Evolutionary conservation across 805 yeast genomes (phyloP), one percentile per base, ranked within the genome.

Genomic region (Cyberlindnera saturnus): DNA sequence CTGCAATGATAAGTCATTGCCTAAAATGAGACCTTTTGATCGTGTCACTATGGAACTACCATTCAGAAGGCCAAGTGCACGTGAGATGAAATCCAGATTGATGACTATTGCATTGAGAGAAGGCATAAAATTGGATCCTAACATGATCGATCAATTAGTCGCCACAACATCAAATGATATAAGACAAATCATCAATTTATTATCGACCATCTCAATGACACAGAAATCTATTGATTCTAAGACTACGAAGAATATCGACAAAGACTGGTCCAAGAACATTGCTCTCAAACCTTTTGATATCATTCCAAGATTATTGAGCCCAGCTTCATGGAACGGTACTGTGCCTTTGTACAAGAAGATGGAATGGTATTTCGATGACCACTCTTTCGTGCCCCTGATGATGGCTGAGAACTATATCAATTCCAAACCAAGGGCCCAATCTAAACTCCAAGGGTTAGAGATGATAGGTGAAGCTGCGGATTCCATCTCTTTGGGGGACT

Each of bases 21-120:
- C 96, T 1, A 93, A 93, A 59, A 91, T 93, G 98, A 75, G 96
- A 57, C 93, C 96, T 0, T 91, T 93, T 60, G 99, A 93, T 61
- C 73, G 84, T 48, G 84, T 79, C 15, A 79, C 93, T 5, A 73
- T 74, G 47, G 96, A 89, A 52, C 57, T 93, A 47, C 85, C 84
- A 29, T 93, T 93, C 68, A 74, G 96, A 64, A 75, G 98, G 57
- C 99, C 99, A 5, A 81, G 82, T 18, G 90, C 91, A 16, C 71
- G 70, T 33, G 89, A 86, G 56, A 80, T 93, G 62, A 79, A 82
- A 53, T 78, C 95, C 3, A 73, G 99, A 52, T 67, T 93, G 48
- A 78, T 90, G 87, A 81, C 97, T 0, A 91, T 93, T 59, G 95
- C 97, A 1, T 78, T 76, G 45, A 73, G 95, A 48, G 99, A 93